Base-by-base conservation (phyloP, 2,329 filamentous ascomycete genomes). In the Fusarium clavum region DNA sequence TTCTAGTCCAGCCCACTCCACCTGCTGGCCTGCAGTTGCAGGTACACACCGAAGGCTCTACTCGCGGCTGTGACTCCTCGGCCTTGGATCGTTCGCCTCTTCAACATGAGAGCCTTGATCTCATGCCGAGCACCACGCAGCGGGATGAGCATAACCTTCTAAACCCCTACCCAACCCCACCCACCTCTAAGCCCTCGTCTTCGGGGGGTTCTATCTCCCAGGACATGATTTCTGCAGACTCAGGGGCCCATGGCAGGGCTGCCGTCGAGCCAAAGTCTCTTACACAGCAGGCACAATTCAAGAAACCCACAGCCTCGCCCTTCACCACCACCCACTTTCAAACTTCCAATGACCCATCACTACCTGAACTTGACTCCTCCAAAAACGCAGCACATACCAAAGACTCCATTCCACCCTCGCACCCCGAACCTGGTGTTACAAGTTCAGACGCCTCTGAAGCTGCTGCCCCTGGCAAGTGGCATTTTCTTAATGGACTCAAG, bases 401-500 rank as follows among this genome's bases (percentile, higher is more conserved):
- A 64, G 48, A 64, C 64, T 70, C 67, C 60, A 64, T 67, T 52
- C 55, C 63, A 61, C 60, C 70, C 52, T 68, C 65, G 53, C 59
- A 69, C 59, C 81, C 83, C 77, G 61, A 70, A 68, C 80, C 84
- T 74, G 82, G 79, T 80, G 81, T 86, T 80, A 81, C 87, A 82
- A 83, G 86, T 81, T 83, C 84, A 80, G 79, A 78, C 68, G 69
- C 78, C 69, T 75, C 78, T 69, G 71, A 78, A 76, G 75, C 78
- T 71, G 75, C 81, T 68, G 78, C 78, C 71, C 78, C 79, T 72
- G 81, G 81, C 79, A 82, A 87, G 79, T 90, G 88, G 82, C 86
- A 87, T 80, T 89, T 90, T 79, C 84, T 88, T 85, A 86, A 88
- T 82, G 87, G 88, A 84, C 86, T 92, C 81, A 92, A 89, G 85